A percentile compares a stretch with the other conserved stretches of the same genome.
These are phyloP conservation scores for Plantago rigida DNA, from an alignment of 305 asterid species.

Conservation along the genomic window DNA sequence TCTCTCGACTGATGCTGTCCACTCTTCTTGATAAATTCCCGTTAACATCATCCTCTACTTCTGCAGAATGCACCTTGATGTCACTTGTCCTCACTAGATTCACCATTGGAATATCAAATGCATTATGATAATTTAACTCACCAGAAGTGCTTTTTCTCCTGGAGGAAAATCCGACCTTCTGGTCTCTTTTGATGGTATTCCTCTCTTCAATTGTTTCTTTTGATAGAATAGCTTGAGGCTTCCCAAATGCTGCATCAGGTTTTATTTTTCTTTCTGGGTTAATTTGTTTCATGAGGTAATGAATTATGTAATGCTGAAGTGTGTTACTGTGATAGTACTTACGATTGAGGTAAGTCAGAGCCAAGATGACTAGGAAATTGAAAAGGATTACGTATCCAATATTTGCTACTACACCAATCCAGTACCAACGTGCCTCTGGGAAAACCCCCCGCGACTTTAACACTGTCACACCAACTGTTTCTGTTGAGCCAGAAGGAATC, in stretches of 20 bases:
- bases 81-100: neutral
- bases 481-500: constrained; percentile 58
- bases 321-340: constrained; percentile 22
- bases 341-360: constrained; percentile 84
- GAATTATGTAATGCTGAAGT: neutral
- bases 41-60: constrained; percentile 30
- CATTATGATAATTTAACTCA: neutral
- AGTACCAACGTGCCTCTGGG: constrained; percentile 75
- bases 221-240: constrained; percentile 52
- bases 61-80: constrained; percentile 22
- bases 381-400: constrained; percentile 56
- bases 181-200: constrained; percentile 34
- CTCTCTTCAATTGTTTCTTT: constrained; percentile 46
- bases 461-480: constrained; percentile 53
- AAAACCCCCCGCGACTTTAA: constrained; percentile 58
- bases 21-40: constrained; percentile 48
- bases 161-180: constrained; percentile 33
- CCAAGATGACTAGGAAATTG: constrained; percentile 51
- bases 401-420: constrained; percentile 80
- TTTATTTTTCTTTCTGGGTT: neutral
- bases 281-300: neutral
- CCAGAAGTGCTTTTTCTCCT: constrained; percentile 27
- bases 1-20: constrained; percentile 36
- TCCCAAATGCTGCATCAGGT: constrained; percentile 65
- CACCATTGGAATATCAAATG: neutral